These are phyloP conservation scores for Rubroboletus satanas DNA, from an alignment of 768 basidiomycete species.

Conservation along the genomic window DNA sequence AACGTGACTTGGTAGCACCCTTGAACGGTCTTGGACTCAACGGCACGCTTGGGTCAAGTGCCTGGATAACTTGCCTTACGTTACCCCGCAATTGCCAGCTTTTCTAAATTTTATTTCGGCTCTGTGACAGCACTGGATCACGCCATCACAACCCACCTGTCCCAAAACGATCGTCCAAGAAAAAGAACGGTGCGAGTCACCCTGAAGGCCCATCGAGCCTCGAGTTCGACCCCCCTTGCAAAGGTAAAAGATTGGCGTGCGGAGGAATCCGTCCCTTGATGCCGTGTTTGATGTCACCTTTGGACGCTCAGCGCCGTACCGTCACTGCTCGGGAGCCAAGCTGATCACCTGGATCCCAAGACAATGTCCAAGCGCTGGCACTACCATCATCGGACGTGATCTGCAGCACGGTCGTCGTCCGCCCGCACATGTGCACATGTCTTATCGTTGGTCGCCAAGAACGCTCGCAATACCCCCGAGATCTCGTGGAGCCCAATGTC, in stretches of 20 bases:
- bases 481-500: neutral
- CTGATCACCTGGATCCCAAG: neutral
- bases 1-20: too few species aligned
- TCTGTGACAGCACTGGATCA: neutral
- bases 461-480: too few species aligned
- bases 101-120: neutral
- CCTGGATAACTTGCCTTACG: conserved; percentile 5
- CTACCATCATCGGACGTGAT: neutral
- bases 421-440: too few species aligned
- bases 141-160: neutral
- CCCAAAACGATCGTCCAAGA: neutral
- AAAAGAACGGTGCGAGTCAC: neutral
- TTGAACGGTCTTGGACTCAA: too few species aligned
- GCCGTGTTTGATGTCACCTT: neutral
- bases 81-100: neutral
- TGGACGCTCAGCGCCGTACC: neutral
- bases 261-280: conserved; percentile 4
- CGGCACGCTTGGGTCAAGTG: too few species aligned
- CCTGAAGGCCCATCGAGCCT: neutral
- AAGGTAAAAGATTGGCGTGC: conserved; percentile 20
- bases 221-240: conserved; percentile 1
- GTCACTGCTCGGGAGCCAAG: neutral
- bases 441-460: neutral
- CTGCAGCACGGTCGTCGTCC: neutral
- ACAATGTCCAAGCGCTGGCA: neutral